phyloP scores from a whole-genome alignment of 345 rosid species.

The Lumnitzera littorea region DNA sequence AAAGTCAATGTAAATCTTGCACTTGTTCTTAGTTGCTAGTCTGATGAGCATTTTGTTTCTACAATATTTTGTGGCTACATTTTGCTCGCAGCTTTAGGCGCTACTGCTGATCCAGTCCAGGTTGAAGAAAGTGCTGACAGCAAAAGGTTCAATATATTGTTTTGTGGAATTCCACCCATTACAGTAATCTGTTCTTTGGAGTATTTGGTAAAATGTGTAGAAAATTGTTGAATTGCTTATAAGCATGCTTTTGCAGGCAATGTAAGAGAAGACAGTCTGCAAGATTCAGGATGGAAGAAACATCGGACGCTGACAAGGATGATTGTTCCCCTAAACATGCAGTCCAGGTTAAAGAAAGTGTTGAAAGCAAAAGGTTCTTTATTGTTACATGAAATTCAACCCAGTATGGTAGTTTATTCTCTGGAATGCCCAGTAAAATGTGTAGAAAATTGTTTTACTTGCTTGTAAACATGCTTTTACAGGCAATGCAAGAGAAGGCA shows the following conservation, averaged over 20 bases:
- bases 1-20: slow-evolving; percentile 25
- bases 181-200: too few species aligned
- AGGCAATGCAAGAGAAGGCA: slow-evolving; percentile 19
- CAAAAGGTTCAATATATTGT: slow-evolving; percentile 24
- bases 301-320: too few species aligned
- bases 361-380: slow-evolving; percentile 30
- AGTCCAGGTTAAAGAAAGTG: slow-evolving; percentile 9
- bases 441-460: too few species aligned
- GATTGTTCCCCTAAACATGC: too few species aligned
- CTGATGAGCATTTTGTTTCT: neutral
- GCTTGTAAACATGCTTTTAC: neutral
- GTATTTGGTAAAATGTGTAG: too few species aligned
- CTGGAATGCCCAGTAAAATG: too few species aligned
- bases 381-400: neutral
- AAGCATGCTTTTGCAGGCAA: too few species aligned
- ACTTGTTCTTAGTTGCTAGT: neutral
- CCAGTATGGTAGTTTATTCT: too few species aligned
- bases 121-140: slow-evolving; percentile 19
- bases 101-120: slow-evolving; percentile 16
- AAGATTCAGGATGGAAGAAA: too few species aligned
- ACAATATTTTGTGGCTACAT: neutral
- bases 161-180: neutral
- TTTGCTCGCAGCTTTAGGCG: slow-evolving; percentile 25
- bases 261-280: too few species aligned
- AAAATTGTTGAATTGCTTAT: too few species aligned